A percentile compares a stretch with the other conserved stretches of the same genome.
Conservation (phyloP, 2,329 filamentous ascomycete species). For the Colletotrichum sp. region DNA sequence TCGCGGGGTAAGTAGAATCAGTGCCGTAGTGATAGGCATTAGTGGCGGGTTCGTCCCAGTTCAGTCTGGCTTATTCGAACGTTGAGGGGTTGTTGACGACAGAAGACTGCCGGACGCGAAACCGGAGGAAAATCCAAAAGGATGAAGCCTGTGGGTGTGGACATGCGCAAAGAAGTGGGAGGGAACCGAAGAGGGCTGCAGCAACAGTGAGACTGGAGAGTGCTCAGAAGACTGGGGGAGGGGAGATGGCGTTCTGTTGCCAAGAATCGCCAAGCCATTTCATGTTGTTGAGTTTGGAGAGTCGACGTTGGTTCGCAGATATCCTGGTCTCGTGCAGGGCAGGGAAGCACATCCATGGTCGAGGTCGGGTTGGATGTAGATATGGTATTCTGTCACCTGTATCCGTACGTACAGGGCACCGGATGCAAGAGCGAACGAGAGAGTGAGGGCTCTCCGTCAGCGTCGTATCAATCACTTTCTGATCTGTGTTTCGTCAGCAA, state of each 20-base stretch:
- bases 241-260: not conserved
- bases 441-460: slow-evolving; percentile 1
- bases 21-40: not conserved
- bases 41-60: not conserved
- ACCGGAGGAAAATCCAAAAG: not conserved
- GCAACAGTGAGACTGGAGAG: not conserved
- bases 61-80: not conserved
- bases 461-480: not conserved
- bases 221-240: not conserved
- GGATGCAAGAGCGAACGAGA: not conserved
- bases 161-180: not conserved
- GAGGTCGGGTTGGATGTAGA: not conserved
- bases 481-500: not conserved
- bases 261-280: slow-evolving; percentile 1
- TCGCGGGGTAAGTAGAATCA: not conserved
- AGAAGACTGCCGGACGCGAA: not conserved
- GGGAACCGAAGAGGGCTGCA: not conserved
- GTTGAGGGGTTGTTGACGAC: not conserved
- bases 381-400: not conserved
- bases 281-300: slow-evolving; percentile 4
- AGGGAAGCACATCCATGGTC: not conserved
- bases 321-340: not conserved
- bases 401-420: not conserved
- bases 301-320: not conserved
- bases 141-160: not conserved